Percentiles rank a stretch among this genome's conserved stretches.
Evolutionary conservation across 1,284 basidiomycete genomes (phyloP).

Genomic region (Leccinum fallax): DNA sequence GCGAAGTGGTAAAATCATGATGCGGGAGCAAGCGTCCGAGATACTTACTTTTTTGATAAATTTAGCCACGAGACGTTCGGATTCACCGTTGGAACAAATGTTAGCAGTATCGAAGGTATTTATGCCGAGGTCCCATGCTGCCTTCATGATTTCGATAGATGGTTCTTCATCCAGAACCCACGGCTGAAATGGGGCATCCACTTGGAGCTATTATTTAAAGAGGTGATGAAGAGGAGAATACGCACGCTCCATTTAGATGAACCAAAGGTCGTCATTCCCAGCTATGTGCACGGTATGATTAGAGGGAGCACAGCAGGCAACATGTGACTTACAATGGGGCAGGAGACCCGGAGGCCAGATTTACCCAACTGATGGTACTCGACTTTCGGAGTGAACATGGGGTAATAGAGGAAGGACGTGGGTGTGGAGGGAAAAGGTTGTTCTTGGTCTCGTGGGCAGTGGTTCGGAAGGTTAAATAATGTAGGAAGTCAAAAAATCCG

Average conservation of each 20-base stretch:
- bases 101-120: not conserved
- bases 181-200: not conserved
- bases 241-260: not conserved
- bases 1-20: not conserved
- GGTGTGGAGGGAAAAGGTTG: too few relatives aligned
- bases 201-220: not conserved
- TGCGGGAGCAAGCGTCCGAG: not conserved
- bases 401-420: too few relatives aligned
- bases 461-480: too few relatives aligned
- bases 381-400: constrained; percentile 6
- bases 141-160: not conserved
- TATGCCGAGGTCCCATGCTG: not conserved
- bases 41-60: not conserved
- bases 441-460: too few relatives aligned
- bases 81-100: not conserved
- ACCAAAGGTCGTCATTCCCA: not conserved
- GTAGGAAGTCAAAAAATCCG: too few relatives aligned
- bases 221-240: not conserved
- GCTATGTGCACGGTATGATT: not conserved
- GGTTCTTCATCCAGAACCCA: not conserved
- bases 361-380: not conserved
- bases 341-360: not conserved
- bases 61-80: not conserved
- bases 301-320: not conserved
- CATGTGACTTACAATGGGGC: not conserved